phyloP scores from a whole-genome alignment of 208 protist genomes.

The Acanthamoeba sp. region DNA sequence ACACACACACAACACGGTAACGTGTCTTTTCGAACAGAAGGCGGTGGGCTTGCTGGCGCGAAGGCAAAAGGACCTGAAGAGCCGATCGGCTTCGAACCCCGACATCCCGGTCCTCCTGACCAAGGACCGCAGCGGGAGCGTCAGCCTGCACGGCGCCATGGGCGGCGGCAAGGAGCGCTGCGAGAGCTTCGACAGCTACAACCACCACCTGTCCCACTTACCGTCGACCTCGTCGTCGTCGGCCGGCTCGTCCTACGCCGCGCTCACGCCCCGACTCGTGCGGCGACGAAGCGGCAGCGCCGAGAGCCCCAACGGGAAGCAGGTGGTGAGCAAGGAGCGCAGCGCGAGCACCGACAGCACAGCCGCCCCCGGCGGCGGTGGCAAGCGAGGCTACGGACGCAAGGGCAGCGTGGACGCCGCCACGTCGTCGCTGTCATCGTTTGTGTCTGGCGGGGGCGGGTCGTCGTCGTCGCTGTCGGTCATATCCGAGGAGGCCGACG shows the following conservation, averaged over 20 bases:
- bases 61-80: neutral
- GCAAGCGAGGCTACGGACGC: neutral
- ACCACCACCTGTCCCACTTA: neutral
- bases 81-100: slow-evolving; percentile 6
- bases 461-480: neutral
- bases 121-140: slow-evolving; percentile 16
- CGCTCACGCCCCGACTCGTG: neutral
- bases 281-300: neutral
- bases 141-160: neutral
- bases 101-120: slow-evolving; percentile 4
- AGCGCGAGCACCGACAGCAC: slow-evolving; percentile 17
- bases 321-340: neutral
- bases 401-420: slow-evolving; percentile 33
- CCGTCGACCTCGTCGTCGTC: neutral
- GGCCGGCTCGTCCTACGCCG: neutral
- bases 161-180: neutral
- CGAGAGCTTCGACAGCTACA: slow-evolving; percentile 41
- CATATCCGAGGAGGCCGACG: slow-evolving; percentile 2
- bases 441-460: neutral
- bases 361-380: neutral
- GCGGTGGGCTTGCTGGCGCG: neutral
- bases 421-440: neutral
- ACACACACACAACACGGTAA: neutral
- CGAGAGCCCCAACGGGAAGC: neutral
- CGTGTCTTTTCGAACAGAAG: neutral